A percentile compares a stretch with the other conserved stretches of the same genome.
These are phyloP conservation scores for Aspergillus spinulosporus DNA, from an alignment of 2,329 filamentous ascomycete genomes.

Conservation along the genomic window DNA sequence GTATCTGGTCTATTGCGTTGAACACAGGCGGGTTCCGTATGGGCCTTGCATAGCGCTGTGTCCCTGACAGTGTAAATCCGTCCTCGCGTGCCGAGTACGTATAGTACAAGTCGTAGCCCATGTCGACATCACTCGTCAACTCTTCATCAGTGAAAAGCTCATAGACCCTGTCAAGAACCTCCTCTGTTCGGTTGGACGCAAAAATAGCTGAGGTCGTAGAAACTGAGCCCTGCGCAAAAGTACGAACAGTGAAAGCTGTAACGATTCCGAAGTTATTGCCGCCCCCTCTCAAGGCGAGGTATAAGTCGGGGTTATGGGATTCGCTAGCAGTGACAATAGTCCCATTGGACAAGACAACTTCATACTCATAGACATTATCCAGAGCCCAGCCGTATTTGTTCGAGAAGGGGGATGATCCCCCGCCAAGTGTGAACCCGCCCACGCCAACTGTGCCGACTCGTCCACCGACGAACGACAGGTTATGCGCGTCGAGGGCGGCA, in stretches of 20 bases:
- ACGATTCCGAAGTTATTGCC: slow-evolving; percentile 44
- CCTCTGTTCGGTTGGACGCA: slow-evolving; percentile 4
- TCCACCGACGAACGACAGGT: slow-evolving; percentile 34
- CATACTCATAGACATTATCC: slow-evolving; percentile 25
- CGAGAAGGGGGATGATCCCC: slow-evolving; percentile 37
- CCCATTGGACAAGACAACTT: slow-evolving; percentile 6
- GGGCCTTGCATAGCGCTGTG: slow-evolving; percentile 22
- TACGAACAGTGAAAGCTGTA: slow-evolving; percentile 36
- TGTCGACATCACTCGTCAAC: slow-evolving; percentile 18
- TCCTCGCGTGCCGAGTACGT: slow-evolving; percentile 16
- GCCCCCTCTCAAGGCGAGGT: slow-evolving; percentile 40
- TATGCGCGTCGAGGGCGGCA: slow-evolving; percentile 12
- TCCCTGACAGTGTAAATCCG: slow-evolving; percentile 18
- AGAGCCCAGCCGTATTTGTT: slow-evolving; percentile 27
- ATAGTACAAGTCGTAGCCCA: slow-evolving; percentile 24
- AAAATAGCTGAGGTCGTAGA: slow-evolving; percentile 6
- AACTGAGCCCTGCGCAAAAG: slow-evolving; percentile 29
- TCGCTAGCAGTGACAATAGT: slow-evolving; percentile 7
- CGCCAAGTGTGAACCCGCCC: slow-evolving; percentile 41
- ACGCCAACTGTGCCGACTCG: slow-evolving; percentile 43
- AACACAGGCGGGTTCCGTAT: slow-evolving; percentile 20
- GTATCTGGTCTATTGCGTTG: slow-evolving; percentile 16
- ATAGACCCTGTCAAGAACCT: slow-evolving; percentile 11
- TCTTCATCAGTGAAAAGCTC: slow-evolving; percentile 18
- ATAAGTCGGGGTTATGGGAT: slow-evolving; percentile 34